Evolutionary conservation across 768 basidiomycete genomes (phyloP).

Genomic region (Termitomyces sp.): DNA sequence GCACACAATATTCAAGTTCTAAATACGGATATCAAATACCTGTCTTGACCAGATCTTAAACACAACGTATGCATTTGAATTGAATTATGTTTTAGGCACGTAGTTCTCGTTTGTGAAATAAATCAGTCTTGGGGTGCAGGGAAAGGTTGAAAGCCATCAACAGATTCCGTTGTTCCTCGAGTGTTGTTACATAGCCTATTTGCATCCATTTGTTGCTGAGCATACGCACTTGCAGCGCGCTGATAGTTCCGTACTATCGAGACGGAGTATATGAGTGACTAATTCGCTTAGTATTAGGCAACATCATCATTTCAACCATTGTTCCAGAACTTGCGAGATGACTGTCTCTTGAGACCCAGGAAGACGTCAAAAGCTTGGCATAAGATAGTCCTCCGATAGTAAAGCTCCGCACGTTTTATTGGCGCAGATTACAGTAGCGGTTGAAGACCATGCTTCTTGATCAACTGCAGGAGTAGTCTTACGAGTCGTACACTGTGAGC

Average conservation of each 20-base stretch:
- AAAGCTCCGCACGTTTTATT: not conserved
- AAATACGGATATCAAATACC: too few relatives aligned
- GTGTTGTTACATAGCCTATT: too few relatives aligned
- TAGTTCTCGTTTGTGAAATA: too few relatives aligned
- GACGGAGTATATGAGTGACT: not conserved
- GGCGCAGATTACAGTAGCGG: not conserved
- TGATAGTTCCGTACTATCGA: not conserved
- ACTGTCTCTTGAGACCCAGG: not conserved
- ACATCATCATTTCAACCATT: not conserved
- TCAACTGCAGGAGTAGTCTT: constrained; percentile 3
- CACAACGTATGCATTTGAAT: too few relatives aligned
- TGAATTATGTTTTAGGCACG: too few relatives aligned
- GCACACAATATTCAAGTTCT: too few relatives aligned
- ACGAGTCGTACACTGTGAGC: constrained; percentile 1
- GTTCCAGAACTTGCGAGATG: not conserved
- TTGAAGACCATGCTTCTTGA: constrained; percentile 1
- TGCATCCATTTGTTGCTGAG: too few relatives aligned
- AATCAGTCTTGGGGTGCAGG: too few relatives aligned
- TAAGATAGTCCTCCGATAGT: not conserved
- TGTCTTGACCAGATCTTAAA: too few relatives aligned
- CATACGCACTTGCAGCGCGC: too few relatives aligned
- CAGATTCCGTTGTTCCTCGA: too few relatives aligned
- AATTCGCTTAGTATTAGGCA: not conserved
- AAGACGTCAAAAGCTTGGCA: constrained; percentile 7
- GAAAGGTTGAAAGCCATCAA: too few relatives aligned